phyloP scores from a whole-genome alignment of 176 grass and related monocot species.

The Thinopyrum elongatum region DNA sequence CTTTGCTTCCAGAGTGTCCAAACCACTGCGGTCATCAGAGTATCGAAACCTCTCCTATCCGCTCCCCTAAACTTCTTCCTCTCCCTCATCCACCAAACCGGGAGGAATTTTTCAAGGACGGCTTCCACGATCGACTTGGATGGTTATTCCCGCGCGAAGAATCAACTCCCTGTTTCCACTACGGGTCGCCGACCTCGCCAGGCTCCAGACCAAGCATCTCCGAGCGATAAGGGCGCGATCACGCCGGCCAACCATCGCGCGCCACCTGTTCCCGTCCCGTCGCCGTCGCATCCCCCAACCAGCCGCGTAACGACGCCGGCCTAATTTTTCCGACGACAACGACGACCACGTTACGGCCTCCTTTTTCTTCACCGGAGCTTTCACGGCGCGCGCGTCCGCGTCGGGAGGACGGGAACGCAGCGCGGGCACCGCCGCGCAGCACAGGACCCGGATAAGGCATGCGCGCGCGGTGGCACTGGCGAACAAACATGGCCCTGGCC shows the following conservation, averaged over 20 bases:
- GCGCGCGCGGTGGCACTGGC: background rate
- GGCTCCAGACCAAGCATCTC: background rate
- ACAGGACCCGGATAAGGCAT: conserved; percentile 12
- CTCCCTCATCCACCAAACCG: too few relatives aligned
- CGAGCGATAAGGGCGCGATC: conserved; percentile 45
- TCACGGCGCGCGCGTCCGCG: background rate
- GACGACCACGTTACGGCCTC: conserved; percentile 13
- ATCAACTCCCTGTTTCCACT: background rate
- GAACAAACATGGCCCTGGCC: conserved; percentile 24
- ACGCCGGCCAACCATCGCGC: conserved; percentile 14
- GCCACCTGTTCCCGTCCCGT: conserved; percentile 12
- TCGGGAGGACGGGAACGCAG: background rate
- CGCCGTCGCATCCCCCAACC: conserved; percentile 33
- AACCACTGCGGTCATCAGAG: too few relatives aligned
- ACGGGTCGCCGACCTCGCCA: conserved; percentile 5
- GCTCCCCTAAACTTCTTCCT: too few relatives aligned
- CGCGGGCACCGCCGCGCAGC: background rate
- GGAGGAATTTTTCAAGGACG: background rate
- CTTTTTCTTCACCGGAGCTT: background rate
- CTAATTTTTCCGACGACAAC: conserved; percentile 16
- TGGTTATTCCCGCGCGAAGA: background rate
- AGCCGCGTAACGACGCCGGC: conserved; percentile 22
- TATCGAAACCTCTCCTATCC: too few relatives aligned
- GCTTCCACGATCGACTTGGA: background rate
- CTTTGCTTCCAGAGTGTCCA: too few relatives aligned